These are phyloP conservation scores for Pyrus pyrifolia DNA, from an alignment of 306 rosid genomes.

Conservation along the genomic window DNA sequence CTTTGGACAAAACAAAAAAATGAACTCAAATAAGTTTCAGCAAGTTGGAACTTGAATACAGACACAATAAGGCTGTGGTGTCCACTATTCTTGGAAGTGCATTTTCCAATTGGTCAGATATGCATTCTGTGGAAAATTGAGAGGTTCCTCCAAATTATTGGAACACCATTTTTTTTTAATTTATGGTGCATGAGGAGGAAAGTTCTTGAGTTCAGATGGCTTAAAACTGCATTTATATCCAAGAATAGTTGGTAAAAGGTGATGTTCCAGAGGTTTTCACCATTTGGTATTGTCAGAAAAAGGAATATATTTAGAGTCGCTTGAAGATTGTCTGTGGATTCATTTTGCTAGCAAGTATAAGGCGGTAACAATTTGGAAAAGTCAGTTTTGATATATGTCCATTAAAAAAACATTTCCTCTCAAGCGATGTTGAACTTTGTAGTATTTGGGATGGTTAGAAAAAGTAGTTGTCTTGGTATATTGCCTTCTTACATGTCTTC, in stretches of 20 bases:
- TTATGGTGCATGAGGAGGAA: too few species aligned
- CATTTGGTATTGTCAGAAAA: not conserved
- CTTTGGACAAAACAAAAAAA: not conserved
- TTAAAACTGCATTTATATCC: too few species aligned
- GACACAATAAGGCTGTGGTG: not conserved
- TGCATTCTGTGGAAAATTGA: not conserved
- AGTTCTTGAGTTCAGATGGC: too few species aligned
- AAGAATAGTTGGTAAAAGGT: not conserved
- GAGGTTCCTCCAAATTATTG: not conserved
- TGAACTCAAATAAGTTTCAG: not conserved
- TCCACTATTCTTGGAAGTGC: not conserved
- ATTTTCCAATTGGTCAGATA: not conserved
- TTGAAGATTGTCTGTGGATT: not conserved
- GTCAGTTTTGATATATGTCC: not conserved
- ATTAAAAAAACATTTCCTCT: too few species aligned
- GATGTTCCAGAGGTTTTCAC: not conserved
- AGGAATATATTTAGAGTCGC: not conserved
- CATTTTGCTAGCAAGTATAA: not conserved
- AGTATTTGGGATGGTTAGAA: not conserved
- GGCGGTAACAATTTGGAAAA: not conserved
- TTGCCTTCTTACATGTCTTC: not conserved
- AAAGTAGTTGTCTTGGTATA: not conserved
- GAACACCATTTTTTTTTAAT: too few species aligned
- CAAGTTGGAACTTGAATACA: not conserved
- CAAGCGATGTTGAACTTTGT: not conserved